Evolutionary conservation across 1,284 basidiomycete species (phyloP), one percentile per base, ranked within the genome.

Genomic region (Trichosporon sp.): DNA sequence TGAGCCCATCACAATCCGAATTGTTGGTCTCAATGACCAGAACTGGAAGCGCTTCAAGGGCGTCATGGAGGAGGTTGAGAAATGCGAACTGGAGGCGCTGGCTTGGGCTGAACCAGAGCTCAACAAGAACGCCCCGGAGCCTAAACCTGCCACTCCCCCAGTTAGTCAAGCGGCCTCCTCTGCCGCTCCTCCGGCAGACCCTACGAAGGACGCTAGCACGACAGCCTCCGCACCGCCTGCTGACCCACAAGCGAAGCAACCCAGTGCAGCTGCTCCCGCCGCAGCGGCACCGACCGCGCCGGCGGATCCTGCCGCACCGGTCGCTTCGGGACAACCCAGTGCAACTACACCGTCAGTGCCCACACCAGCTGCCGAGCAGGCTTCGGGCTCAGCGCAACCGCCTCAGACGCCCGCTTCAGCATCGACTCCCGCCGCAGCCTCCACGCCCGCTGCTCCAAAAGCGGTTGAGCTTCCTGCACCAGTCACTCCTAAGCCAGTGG

Each of bases 1-100:
- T 1, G 73, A 76, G 35, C 75, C 78, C 3, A 68, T 79, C 34
- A 80, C 80, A 0, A 77, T 81, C 38, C 70, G 78, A 11, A 68
- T 81, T 8, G 65, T 63, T 2, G 78, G 72, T 6, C 64, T 81
- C 4, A 69, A 74, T 9, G 79, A 81, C 65, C 58, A 65, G 0
- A 66, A 72, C 0, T 81, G 80, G 80, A 31, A 58, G 15, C 75
- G 71, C 44, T 75, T 81, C 62, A 77, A 76, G 69, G 63, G 29
- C 1, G 70, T 81, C 5, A 70, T 75, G 27, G 72, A 72, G 6
- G 65, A 72, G 2, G 75, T 78, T 2, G 77, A 78, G 56, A 35
- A 60, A 7, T 62, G 34, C 3, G 80, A 81, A 65, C 70, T 80
- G 25, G 69, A 72, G 18, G 27, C 58, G 2, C 58, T 81, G 42